Percentiles rank a stretch among this genome's conserved stretches.
Evolutionary conservation across 2,329 filamentous ascomycete genomes (phyloP).

Genomic region (Colletotrichum australisinense): DNA sequence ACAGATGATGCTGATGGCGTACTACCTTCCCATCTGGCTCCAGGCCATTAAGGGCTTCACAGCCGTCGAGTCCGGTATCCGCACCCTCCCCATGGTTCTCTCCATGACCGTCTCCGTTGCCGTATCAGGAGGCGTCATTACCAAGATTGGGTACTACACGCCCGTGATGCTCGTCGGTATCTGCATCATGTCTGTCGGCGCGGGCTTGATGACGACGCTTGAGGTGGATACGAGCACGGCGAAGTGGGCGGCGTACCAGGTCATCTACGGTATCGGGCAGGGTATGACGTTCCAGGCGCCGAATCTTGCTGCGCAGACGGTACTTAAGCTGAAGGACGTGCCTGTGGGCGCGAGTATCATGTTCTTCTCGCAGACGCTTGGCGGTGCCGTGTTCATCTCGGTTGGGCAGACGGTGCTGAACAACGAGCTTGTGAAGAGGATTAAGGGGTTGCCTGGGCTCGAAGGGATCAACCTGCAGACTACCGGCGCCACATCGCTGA

Average conservation of each 20-base stretch:
- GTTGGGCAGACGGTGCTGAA: conserved; percentile 59
- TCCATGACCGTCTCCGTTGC: conserved; percentile 44
- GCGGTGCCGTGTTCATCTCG: conserved; percentile 57
- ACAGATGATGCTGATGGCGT: conserved; percentile 53
- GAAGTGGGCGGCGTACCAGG: conserved; percentile 55
- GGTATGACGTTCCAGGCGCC: conserved; percentile 57
- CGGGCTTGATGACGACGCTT: conserved; percentile 55
- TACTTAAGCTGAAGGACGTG: conserved; percentile 53
- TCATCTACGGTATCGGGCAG: conserved; percentile 57
- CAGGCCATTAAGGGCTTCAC: conserved; percentile 55
- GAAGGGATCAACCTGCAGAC: conserved; percentile 34
- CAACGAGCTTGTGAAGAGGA: conserved; percentile 49
- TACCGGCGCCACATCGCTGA: conserved; percentile 34
- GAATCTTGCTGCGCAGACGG: conserved; percentile 59
- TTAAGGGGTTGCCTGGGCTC: conserved; percentile 45
- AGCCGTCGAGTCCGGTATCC: conserved; percentile 51
- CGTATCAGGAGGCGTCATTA: conserved; percentile 40
- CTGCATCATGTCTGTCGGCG: conserved; percentile 47
- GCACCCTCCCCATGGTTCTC: conserved; percentile 49
- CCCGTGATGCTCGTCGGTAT: conserved; percentile 51
- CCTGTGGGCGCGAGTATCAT: conserved; percentile 55
- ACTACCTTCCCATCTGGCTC: conserved; percentile 64
- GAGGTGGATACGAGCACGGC: conserved; percentile 40
- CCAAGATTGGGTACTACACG: conserved; percentile 53
- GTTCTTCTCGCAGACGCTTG: conserved; percentile 58